Percentiles rank a stretch among this genome's conserved stretches.
These are phyloP conservation scores for Kwoniella dendrophila DNA, from an alignment of 768 basidiomycete genomes.

Conservation along the genomic window DNA sequence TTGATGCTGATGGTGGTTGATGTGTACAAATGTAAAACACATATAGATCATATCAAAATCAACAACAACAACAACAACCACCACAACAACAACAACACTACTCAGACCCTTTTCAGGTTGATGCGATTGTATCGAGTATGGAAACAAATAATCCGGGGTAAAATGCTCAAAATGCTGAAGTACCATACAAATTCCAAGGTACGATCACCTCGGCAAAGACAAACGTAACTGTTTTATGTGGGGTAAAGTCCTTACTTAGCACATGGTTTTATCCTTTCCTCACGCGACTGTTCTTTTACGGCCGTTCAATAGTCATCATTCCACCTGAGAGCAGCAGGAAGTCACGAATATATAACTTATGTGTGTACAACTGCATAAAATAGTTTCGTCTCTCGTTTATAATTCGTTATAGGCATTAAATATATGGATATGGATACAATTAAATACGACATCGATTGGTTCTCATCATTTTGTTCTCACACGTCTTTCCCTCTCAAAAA, in stretches of 20 bases:
- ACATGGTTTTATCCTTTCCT: too few species aligned
- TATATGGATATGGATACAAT: neutral
- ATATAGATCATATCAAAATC: too few species aligned
- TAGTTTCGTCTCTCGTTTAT: neutral
- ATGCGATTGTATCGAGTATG: neutral
- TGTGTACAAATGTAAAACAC: too few species aligned
- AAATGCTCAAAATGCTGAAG: neutral
- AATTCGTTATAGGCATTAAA: constrained; percentile 10
- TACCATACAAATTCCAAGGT: neutral
- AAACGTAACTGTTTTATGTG: neutral
- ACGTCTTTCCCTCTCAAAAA: too few species aligned
- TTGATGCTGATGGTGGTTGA: too few species aligned
- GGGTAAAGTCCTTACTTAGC: too few species aligned
- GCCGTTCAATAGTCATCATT: neutral
- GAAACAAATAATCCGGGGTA: constrained; percentile 1
- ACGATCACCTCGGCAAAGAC: neutral
- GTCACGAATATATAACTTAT: neutral
- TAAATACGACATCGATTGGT: too few species aligned
- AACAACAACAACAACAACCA: constrained; percentile 2
- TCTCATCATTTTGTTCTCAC: too few species aligned
- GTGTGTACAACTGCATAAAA: too few species aligned
- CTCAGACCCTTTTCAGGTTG: constrained; percentile 3
- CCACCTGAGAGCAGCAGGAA: neutral
- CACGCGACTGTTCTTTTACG: constrained; percentile 17
- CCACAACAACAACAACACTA: neutral